phyloP scores from a whole-genome alignment of 306 rosid species.

The Calophaca sinica region DNA sequence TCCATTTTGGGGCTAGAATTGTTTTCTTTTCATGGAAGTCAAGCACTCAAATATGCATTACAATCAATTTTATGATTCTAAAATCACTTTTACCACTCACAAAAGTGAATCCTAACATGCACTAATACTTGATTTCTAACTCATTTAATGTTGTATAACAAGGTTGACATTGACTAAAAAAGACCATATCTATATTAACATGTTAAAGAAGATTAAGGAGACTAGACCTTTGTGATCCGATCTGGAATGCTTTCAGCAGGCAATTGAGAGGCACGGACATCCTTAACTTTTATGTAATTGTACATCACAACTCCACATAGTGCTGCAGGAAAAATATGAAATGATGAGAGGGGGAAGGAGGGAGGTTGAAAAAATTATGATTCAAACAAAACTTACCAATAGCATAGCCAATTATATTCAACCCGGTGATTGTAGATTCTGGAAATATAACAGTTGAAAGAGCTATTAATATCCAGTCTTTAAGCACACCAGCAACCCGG shows the following conservation, averaged over 20 bases:
- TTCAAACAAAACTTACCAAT: slow-evolving; percentile 62
- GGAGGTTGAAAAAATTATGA: background rate
- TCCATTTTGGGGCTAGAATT: no score
- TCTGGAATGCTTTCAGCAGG: slow-evolving; percentile 68
- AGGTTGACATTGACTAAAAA: background rate
- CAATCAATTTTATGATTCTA: no score
- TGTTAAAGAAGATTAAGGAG: slow-evolving; percentile 17
- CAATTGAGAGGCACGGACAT: slow-evolving; percentile 78
- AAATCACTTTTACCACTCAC: no score
- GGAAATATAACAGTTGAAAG: slow-evolving; percentile 93
- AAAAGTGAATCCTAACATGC: no score
- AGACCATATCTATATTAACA: background rate
- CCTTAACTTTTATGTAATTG: slow-evolving; percentile 87
- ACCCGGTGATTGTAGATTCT: slow-evolving; percentile 79
- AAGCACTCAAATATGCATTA: no score
- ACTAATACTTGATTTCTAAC: background rate
- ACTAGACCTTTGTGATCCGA: slow-evolving; percentile 64
- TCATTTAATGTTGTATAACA: no score
- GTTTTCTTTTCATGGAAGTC: no score
- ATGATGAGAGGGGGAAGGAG: background rate
- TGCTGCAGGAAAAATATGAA: slow-evolving; percentile 58
- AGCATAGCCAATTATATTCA: slow-evolving; percentile 90
- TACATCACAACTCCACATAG: slow-evolving; percentile 85
- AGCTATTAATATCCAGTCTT: slow-evolving; percentile 94
- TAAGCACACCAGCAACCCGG: slow-evolving; percentile 91